These are phyloP conservation scores for Haematococcus lacustris DNA, from an alignment of 139 green algal species.

Conservation along the genomic window DNA sequence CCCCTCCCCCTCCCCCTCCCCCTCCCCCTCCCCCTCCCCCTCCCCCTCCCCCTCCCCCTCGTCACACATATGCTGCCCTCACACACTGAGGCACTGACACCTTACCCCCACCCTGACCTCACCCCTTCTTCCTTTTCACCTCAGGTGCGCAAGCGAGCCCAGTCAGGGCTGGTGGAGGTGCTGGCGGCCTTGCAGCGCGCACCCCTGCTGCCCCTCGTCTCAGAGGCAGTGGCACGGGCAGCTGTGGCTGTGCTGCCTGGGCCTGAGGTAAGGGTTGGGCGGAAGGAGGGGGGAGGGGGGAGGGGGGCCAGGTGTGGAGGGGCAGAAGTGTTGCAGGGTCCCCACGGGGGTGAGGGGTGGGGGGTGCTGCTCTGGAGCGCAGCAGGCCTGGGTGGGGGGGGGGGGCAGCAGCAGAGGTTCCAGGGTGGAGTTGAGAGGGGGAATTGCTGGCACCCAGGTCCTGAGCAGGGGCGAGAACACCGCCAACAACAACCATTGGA, in stretches of 20 bases:
- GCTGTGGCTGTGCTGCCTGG: background rate
- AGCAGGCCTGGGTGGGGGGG: background rate
- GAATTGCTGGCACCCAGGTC: background rate
- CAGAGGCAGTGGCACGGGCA: slow-evolving; percentile 12
- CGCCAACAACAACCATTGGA: too few relatives aligned
- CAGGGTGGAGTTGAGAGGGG: background rate
- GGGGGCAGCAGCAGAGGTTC: background rate
- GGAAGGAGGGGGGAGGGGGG: background rate
- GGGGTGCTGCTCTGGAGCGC: background rate
- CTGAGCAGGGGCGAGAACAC: too few relatives aligned
- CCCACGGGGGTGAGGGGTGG: background rate
- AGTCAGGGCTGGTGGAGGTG: slow-evolving; percentile 43
- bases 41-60: too few relatives aligned
- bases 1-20: background rate
- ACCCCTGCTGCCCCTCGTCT: slow-evolving; percentile 8
- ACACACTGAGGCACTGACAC: background rate
- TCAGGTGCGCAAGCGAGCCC: slow-evolving; percentile 59
- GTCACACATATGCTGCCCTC: background rate
- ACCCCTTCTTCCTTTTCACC: background rate
- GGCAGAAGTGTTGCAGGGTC: background rate
- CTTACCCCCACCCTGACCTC: too few relatives aligned
- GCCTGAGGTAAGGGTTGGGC: slow-evolving; percentile 8
- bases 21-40: background rate
- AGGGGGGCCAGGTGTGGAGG: too few relatives aligned
- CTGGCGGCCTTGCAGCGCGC: slow-evolving; percentile 55